A percentile compares a stretch with the other conserved stretches of the same genome.
Conservation (phyloP, 2,329 filamentous ascomycete species). For the Talaromyces sp. region DNA sequence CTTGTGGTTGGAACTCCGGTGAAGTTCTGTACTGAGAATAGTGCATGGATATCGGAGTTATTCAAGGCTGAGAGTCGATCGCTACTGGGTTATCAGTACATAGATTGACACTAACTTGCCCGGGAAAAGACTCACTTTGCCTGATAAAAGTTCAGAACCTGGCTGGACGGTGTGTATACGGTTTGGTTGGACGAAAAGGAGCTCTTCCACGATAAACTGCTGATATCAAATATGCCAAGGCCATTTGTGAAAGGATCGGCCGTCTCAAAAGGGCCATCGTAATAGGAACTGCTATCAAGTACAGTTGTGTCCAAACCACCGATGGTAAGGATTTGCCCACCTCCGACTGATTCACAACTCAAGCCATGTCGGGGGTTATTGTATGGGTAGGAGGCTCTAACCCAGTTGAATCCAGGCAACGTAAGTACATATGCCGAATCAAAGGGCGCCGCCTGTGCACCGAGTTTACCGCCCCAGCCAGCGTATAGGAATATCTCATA, state of each 20-base stretch:
- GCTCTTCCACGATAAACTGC: background rate
- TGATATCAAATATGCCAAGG: background rate
- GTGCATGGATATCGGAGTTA: background rate
- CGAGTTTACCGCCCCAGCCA: background rate
- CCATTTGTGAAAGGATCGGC: background rate
- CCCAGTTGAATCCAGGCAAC: background rate
- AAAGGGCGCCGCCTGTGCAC: background rate
- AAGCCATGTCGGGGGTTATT: background rate
- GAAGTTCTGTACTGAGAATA: background rate
- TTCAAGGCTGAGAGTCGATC: background rate
- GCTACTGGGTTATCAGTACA: background rate
- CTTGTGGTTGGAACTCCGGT: background rate
- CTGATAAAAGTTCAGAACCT: background rate
- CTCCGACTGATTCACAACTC: background rate
- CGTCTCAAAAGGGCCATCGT: background rate
- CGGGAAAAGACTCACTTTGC: background rate
- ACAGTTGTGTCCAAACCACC: background rate
- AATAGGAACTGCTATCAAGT: background rate
- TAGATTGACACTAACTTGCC: background rate
- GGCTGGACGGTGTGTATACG: background rate
- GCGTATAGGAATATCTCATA: conserved; percentile 1
- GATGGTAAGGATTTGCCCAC: background rate
- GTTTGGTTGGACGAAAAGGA: background rate
- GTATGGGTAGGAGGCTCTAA: background rate
- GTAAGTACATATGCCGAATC: background rate